phyloP scores from a whole-genome alignment of 2,329 filamentous ascomycete species.

The Huntiella omanensis region DNA sequence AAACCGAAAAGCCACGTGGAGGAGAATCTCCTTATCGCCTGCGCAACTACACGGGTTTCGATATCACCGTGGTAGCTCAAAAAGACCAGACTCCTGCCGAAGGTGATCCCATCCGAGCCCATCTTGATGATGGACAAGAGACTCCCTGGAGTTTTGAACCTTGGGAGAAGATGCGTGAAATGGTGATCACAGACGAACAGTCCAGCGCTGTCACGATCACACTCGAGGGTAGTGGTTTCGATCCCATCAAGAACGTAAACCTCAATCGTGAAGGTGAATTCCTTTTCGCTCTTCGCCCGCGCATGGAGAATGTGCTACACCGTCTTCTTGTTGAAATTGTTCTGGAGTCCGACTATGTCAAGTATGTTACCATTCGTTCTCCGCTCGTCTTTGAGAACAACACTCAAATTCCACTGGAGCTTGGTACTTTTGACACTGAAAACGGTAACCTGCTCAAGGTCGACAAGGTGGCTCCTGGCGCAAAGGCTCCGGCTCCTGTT shows the following conservation, averaged over 20 bases:
- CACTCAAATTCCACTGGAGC: constrained; percentile 85
- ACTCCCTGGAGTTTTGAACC: constrained; percentile 93
- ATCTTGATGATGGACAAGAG: constrained; percentile 74
- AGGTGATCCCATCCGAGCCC: constrained; percentile 40
- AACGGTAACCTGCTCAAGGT: constrained; percentile 89
- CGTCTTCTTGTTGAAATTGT: constrained; percentile 81
- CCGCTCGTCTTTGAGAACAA: constrained; percentile 87
- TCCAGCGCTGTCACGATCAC: constrained; percentile 63
- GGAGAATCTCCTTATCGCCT: constrained; percentile 85
- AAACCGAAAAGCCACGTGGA: constrained; percentile 83
- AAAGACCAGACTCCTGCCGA: constrained; percentile 25
- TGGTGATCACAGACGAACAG: constrained; percentile 64
- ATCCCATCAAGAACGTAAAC: constrained; percentile 69
- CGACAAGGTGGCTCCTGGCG: constrained; percentile 88
- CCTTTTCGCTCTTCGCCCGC: constrained; percentile 73
- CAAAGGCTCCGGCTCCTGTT: constrained; percentile 74
- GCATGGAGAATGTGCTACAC: constrained; percentile 69
- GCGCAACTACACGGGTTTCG: constrained; percentile 89
- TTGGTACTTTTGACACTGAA: constrained; percentile 74
- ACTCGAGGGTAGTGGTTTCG: constrained; percentile 86
- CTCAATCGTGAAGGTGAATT: constrained; percentile 90
- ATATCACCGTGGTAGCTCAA: constrained; percentile 53
- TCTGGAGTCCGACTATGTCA: constrained; percentile 86
- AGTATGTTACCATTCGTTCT: constrained; percentile 89
- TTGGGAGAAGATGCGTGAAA: constrained; percentile 90